Evolutionary conservation across 257 asterid species (phyloP).

Genomic region (Lycium ferocissimum): DNA sequence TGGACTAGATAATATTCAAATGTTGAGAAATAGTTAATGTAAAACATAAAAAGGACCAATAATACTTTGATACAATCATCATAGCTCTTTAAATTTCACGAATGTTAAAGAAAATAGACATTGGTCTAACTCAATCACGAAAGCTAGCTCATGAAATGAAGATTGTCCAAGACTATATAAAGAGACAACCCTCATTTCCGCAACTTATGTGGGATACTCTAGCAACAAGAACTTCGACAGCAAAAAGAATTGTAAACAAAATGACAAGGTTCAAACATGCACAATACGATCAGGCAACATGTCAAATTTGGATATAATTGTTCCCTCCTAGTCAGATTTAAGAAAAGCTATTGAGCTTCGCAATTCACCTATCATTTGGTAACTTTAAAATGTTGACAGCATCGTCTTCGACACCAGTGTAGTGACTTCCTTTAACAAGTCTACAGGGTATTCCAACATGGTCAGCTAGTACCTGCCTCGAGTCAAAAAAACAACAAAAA

Average conservation of each 20-base stretch:
- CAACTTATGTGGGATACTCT: background rate
- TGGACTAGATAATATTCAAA: background rate
- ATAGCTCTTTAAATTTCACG: background rate
- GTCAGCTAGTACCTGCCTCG: slow-evolving; percentile 89
- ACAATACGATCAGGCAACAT: background rate
- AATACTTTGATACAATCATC: background rate
- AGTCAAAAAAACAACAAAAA: slow-evolving; percentile 35
- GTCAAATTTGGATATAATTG: background rate
- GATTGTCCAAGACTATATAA: background rate
- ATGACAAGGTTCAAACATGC: background rate
- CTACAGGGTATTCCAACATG: slow-evolving; percentile 92
- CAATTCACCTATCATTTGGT: slow-evolving; percentile 75
- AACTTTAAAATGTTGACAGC: slow-evolving; percentile 89
- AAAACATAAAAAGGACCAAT: background rate
- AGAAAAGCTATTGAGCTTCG: slow-evolving; percentile 30
- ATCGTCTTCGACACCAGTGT: slow-evolving; percentile 94
- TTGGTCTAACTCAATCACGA: background rate
- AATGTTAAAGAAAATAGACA: background rate
- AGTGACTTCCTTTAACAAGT: slow-evolving; percentile 90
- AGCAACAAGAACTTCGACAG: background rate
- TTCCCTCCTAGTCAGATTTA: slow-evolving; percentile 18
- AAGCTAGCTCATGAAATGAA: background rate
- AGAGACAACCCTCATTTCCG: background rate
- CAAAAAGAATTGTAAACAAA: background rate
- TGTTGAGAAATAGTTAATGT: background rate